Conservation (phyloP, 768 basidiomycete species). For the Galerina sulciceps region DNA sequence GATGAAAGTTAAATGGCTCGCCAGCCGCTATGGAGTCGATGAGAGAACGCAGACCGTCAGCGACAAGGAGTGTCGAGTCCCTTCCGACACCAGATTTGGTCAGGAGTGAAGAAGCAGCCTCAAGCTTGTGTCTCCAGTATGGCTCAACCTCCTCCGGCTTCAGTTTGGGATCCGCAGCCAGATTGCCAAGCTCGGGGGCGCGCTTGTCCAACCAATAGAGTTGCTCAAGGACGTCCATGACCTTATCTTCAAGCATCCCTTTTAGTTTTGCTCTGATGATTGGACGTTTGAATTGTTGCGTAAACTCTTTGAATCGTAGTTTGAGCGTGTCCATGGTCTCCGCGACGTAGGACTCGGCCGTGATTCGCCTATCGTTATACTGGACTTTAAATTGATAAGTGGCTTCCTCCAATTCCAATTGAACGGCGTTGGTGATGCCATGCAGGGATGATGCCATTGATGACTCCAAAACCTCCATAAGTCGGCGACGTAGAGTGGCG, state of each 20-base stretch:
- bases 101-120: constrained; percentile 88
- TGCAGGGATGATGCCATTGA: constrained; percentile 97
- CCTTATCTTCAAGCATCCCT: constrained; percentile 91
- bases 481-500: constrained; percentile 81
- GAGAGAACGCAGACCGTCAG: constrained; percentile 87
- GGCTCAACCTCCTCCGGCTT: constrained; percentile 80
- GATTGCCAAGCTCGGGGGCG: constrained; percentile 68
- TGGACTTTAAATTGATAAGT: constrained; percentile 99
- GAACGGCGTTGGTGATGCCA: constrained; percentile 95
- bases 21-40: constrained; percentile 88
- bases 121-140: constrained; percentile 96
- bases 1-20: constrained; percentile 93
- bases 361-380: constrained; percentile 93
- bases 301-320: constrained; percentile 84
- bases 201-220: constrained; percentile 97
- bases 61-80: constrained; percentile 92
- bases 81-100: constrained; percentile 97
- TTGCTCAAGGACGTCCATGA: constrained; percentile 96
- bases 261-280: constrained; percentile 89
- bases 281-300: constrained; percentile 85
- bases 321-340: constrained; percentile 96
- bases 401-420: constrained; percentile 95
- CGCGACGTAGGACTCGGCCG: constrained; percentile 96
- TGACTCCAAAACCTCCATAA: constrained; percentile 98
- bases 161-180: constrained; percentile 73